Evolutionary conservation across 2,329 filamentous ascomycete species (phyloP).

Genomic region (Rutstroemia sp.): DNA sequence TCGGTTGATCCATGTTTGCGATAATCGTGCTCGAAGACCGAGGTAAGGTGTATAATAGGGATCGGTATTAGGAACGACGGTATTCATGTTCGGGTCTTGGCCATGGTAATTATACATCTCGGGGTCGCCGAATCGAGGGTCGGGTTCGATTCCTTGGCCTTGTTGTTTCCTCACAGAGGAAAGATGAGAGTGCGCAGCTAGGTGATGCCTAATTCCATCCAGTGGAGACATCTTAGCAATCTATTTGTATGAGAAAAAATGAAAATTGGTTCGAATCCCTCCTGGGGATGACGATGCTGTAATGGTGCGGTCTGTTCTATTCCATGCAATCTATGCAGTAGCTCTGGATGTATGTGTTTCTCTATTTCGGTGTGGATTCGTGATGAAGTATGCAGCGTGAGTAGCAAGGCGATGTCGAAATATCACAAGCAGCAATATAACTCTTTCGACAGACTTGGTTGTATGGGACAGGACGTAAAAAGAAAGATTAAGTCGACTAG

Average conservation of each 20-base stretch:
- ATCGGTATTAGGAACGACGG: constrained; percentile 42
- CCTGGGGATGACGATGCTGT: neutral
- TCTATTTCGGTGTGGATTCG: neutral
- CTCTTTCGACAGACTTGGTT: neutral
- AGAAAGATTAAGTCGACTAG: constrained; percentile 6
- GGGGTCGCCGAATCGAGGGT: constrained; percentile 30
- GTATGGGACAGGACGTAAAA: neutral
- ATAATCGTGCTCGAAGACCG: constrained; percentile 78
- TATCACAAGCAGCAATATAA: neutral
- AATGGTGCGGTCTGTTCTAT: neutral
- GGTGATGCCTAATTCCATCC: constrained; percentile 25
- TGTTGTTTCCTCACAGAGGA: constrained; percentile 26
- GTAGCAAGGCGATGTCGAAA: neutral
- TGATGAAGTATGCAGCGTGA: neutral
- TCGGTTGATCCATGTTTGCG: constrained; percentile 94
- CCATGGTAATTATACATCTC: constrained; percentile 25
- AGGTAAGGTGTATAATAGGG: constrained; percentile 82
- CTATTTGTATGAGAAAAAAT: constrained; percentile 7
- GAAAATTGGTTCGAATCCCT: too few relatives aligned
- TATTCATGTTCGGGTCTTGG: constrained; percentile 4
- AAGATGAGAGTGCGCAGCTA: constrained; percentile 28
- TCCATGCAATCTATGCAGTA: constrained; percentile 3
- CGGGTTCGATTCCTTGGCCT: constrained; percentile 26
- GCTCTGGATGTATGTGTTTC: neutral
- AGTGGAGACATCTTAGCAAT: constrained; percentile 28